These are phyloP conservation scores for Rutstroemia sydowiana DNA, from an alignment of 2,329 filamentous ascomycete species.

Conservation along the genomic window DNA sequence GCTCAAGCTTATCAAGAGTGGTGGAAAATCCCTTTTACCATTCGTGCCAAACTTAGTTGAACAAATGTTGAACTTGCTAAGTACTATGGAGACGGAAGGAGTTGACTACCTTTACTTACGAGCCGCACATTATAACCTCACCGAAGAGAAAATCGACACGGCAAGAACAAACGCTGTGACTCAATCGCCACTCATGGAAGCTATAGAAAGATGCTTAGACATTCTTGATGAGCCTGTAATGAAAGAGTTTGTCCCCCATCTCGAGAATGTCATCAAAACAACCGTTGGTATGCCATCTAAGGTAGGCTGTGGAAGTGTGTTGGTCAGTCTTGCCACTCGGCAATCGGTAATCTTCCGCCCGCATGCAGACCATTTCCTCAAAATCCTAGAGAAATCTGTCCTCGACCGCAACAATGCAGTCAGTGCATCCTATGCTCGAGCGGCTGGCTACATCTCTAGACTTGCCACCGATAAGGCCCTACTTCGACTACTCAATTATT, in stretches of 20 bases:
- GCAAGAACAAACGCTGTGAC: conserved; percentile 75
- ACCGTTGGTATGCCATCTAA: conserved; percentile 91
- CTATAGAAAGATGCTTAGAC: conserved; percentile 82
- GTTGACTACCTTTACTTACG: conserved; percentile 92
- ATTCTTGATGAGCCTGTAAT: conserved; percentile 75
- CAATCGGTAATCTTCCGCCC: conserved; percentile 68
- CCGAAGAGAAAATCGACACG: conserved; percentile 84
- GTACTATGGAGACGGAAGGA: conserved; percentile 78
- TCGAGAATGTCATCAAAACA: conserved; percentile 74
- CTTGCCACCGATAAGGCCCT: conserved; percentile 43
- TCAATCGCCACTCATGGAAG: conserved; percentile 83
- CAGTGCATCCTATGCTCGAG: conserved; percentile 77
- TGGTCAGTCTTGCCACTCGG: conserved; percentile 77
- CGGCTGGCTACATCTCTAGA: conserved; percentile 77
- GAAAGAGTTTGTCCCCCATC: conserved; percentile 59
- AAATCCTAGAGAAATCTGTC: conserved; percentile 70
- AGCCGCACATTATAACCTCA: conserved; percentile 74
- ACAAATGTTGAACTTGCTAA: conserved; percentile 72
- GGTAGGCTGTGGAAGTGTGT: conserved; percentile 78
- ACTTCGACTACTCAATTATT: conserved; percentile 43
- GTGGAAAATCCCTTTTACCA: conserved; percentile 67
- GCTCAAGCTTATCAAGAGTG: conserved; percentile 83
- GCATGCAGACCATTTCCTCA: conserved; percentile 69
- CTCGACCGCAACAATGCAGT: conserved; percentile 93
- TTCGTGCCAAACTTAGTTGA: conserved; percentile 79